Evolutionary conservation across 495 filamentous ascomycete species (phyloP).

Genomic region (Hypoxylon perforatum): DNA sequence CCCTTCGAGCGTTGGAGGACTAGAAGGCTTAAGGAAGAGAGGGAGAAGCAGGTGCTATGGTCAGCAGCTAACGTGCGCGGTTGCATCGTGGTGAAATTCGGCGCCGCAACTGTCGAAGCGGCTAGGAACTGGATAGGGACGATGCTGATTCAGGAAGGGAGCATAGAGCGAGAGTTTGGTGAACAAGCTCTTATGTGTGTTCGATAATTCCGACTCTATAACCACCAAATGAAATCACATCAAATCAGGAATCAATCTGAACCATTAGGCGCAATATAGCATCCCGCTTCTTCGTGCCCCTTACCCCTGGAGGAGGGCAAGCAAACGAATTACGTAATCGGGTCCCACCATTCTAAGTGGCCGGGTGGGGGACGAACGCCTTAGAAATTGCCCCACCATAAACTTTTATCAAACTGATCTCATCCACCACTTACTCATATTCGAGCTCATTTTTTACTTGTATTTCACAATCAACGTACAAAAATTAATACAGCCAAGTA

Average conservation of each 20-base stretch:
- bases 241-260: too few species aligned
- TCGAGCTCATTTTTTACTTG: not conserved
- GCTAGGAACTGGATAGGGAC: slow-evolving; percentile 62
- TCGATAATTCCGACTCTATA: slow-evolving; percentile 31
- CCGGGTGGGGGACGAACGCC: not conserved
- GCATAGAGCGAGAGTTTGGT: slow-evolving; percentile 59
- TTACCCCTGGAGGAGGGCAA: too few species aligned
- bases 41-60: slow-evolving; percentile 75
- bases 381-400: slow-evolving; percentile 41
- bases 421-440: slow-evolving; percentile 14
- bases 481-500: too few species aligned
- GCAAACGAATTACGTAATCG: slow-evolving; percentile 4
- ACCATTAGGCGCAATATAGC: too few species aligned
- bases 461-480: not conserved
- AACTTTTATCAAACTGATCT: slow-evolving; percentile 46
- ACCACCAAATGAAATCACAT: not conserved
- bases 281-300: too few species aligned
- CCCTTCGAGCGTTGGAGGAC: slow-evolving; percentile 56
- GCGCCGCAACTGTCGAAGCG: slow-evolving; percentile 62
- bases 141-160: slow-evolving; percentile 63
- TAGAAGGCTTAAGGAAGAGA: slow-evolving; percentile 62
- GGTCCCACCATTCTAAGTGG: slow-evolving; percentile 30
- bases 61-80: slow-evolving; percentile 85
- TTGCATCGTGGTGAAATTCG: slow-evolving; percentile 90
- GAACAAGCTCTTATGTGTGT: slow-evolving; percentile 65